phyloP scores from a whole-genome alignment of 129 eudicot genomes.

The Flaveria robusta region DNA sequence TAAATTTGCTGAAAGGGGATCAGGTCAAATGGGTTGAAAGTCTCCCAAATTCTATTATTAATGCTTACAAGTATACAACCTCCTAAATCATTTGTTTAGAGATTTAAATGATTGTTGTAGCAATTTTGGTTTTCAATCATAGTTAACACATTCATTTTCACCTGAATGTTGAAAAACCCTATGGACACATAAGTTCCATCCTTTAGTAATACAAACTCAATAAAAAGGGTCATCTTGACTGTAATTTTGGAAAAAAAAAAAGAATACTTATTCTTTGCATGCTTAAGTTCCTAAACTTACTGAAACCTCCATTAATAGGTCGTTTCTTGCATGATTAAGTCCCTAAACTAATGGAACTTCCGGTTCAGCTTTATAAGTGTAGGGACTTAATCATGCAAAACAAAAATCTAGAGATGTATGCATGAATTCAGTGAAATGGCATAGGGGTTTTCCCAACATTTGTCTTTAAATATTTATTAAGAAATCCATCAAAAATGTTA shows the following conservation, averaged over 20 bases:
- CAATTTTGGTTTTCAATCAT: not conserved
- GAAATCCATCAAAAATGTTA: not conserved
- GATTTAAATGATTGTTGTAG: not conserved
- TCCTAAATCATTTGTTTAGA: not conserved
- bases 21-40: not conserved
- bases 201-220: not conserved
- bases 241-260: not conserved
- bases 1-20: not conserved
- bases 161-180: not conserved
- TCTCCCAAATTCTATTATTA: not conserved
- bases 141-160: not conserved
- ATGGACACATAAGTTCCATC: not conserved
- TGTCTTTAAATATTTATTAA: not conserved
- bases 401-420: not conserved
- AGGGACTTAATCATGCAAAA: slow-evolving; percentile 3
- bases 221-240: not conserved
- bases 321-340: slow-evolving; percentile 1
- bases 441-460: not conserved
- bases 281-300: not conserved
- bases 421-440: not conserved
- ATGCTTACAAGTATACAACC: not conserved
- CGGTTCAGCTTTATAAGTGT: not conserved
- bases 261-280: not conserved
- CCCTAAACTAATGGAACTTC: not conserved
- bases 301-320: not conserved